These are phyloP conservation scores for Ajuga chamaepitys DNA, from an alignment of 257 asterid species.

Conservation along the genomic window DNA sequence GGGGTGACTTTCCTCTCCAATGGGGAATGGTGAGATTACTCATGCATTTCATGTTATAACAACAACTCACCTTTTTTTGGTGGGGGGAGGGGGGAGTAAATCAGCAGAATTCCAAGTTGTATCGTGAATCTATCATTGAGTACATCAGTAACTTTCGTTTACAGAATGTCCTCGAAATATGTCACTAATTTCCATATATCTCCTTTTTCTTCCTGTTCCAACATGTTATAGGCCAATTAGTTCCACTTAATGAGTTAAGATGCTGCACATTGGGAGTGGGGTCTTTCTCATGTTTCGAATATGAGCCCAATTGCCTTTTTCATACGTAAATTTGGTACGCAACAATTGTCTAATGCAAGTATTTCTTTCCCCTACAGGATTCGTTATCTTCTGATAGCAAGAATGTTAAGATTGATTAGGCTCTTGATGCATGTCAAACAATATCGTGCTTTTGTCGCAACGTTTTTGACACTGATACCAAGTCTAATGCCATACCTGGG, in stretches of 20 bases:
- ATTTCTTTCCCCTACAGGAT: slow-evolving; percentile 51
- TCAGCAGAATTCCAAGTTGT: not conserved
- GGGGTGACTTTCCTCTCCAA: slow-evolving; percentile 75
- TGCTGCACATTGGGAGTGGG: not conserved
- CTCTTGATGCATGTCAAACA: slow-evolving; percentile 82
- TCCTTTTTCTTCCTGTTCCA: not conserved
- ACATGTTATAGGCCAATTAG: not conserved
- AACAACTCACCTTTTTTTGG: not conserved
- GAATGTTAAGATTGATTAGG: slow-evolving; percentile 91
- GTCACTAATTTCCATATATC: not conserved
- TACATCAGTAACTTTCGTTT: not conserved
- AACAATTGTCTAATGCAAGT: not conserved
- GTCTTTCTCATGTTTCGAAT: not conserved
- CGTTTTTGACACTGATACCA: slow-evolving; percentile 88
- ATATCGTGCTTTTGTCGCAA: slow-evolving; percentile 94
- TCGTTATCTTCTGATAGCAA: slow-evolving; percentile 93
- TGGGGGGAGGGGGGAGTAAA: not conserved
- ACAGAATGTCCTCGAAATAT: not conserved
- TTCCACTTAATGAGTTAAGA: no score
- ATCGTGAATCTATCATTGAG: slow-evolving; percentile 1
- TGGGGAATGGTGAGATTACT: slow-evolving; percentile 83
- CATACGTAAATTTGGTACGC: slow-evolving; percentile 2
- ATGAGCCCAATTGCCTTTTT: not conserved
- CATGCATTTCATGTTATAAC: slow-evolving; percentile 8
- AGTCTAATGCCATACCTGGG: slow-evolving; percentile 97